A percentile compares a stretch with the other conserved stretches of the same genome.
Evolutionary conservation across 495 filamentous ascomycete species (phyloP).

Genomic region (Xylaria grammica): DNA sequence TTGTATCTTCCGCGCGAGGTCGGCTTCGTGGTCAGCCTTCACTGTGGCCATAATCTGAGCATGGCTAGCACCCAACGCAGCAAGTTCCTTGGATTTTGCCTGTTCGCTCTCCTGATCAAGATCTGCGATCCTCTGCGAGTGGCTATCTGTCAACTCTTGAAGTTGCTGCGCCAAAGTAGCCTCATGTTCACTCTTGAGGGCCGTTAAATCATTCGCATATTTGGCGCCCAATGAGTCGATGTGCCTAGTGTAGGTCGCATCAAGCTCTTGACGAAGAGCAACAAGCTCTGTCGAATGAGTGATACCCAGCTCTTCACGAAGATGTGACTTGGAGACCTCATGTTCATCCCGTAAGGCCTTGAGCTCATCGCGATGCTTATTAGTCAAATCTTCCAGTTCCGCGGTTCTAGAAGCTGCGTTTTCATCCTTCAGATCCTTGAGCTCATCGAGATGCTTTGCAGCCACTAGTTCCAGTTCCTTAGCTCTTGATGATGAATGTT

Average conservation of each 20-base stretch:
- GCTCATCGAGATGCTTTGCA: conserved; percentile 30
- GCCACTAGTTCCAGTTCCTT: conserved; percentile 30
- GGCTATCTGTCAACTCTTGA: conserved; percentile 25
- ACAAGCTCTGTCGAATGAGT: conserved; percentile 13
- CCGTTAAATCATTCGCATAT: conserved; percentile 23
- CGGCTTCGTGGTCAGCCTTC: conserved; percentile 23
- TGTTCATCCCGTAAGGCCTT: conserved; percentile 26
- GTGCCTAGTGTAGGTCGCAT: conserved; percentile 21
- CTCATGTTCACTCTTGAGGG: conserved; percentile 28
- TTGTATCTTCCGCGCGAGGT: conserved; percentile 25
- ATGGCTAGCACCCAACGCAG: conserved; percentile 24
- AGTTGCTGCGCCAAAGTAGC: conserved; percentile 22
- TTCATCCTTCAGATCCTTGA: conserved; percentile 30
- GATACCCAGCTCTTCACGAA: neutral
- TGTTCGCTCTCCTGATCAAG: conserved; percentile 26
- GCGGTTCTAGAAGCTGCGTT: conserved; percentile 25
- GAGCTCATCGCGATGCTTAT: conserved; percentile 27
- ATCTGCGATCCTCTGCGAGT: conserved; percentile 25
- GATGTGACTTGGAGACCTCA: conserved; percentile 5
- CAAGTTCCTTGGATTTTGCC: conserved; percentile 29
- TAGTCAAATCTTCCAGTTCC: conserved; percentile 23
- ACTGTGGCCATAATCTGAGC: conserved; percentile 21
- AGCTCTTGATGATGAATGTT: conserved; percentile 26
- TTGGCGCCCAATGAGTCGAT: conserved; percentile 29
- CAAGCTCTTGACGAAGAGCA: conserved; percentile 27